These are phyloP conservation scores for Eimeria necatrix DNA, from an alignment of 169 alveolate species.

Conservation along the genomic window DNA sequence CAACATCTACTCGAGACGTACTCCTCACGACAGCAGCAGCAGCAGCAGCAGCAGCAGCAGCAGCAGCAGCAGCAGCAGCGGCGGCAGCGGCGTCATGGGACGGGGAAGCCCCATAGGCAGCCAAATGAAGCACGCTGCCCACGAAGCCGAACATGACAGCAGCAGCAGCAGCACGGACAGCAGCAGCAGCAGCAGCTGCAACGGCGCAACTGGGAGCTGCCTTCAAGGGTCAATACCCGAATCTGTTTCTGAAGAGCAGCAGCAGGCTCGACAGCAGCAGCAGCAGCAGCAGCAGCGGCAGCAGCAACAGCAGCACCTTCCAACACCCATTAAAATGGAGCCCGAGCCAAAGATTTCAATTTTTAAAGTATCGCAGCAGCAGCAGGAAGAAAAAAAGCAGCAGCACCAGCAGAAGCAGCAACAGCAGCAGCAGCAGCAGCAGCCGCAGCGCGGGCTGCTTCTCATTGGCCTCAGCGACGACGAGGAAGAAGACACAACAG, in stretches of 20 bases:
- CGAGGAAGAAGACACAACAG: background rate
- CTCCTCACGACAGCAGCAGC: background rate
- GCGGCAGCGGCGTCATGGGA: too few relatives aligned
- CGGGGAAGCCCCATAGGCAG: background rate
- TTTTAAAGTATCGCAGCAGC: background rate
- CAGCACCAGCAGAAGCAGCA: too few relatives aligned
- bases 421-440: too few relatives aligned
- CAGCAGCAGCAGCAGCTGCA: background rate
- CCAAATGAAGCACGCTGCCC: too few relatives aligned
- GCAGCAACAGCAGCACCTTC: background rate
- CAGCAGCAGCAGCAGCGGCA: background rate
- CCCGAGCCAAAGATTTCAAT: background rate
- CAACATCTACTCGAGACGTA: background rate
- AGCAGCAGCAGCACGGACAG: too few relatives aligned
- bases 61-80: too few relatives aligned
- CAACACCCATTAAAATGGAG: background rate
- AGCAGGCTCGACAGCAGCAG: background rate
- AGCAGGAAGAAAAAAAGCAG: background rate
- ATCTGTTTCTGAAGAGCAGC: background rate
- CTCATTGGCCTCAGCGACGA: background rate
- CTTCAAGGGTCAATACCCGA: background rate
- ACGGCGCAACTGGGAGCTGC: background rate
- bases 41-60: background rate
- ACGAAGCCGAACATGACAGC: too few relatives aligned
- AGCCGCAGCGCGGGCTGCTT: background rate